phyloP scores from a whole-genome alignment of 1,284 basidiomycete genomes.

The Blastosporella zonata region DNA sequence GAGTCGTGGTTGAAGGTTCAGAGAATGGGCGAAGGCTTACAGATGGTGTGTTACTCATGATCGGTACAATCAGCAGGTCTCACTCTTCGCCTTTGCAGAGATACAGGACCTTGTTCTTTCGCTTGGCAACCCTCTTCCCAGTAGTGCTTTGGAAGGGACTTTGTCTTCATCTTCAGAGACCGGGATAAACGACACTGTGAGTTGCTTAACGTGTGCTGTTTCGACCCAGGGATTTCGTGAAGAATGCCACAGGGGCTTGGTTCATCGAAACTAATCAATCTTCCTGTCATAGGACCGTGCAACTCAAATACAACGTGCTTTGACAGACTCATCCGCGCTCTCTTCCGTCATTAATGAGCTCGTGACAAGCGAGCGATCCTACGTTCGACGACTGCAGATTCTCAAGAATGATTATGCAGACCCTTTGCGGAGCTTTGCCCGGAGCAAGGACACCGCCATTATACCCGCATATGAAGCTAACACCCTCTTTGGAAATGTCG shows the following conservation, averaged over 20 bases:
- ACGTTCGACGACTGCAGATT: constrained; percentile 70
- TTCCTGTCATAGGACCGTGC: constrained; percentile 35
- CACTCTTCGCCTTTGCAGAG: constrained; percentile 41
- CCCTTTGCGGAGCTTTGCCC: constrained; percentile 83
- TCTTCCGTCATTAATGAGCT: constrained; percentile 73
- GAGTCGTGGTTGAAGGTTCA: constrained; percentile 77
- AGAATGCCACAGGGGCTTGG: constrained; percentile 2
- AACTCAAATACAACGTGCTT: constrained; percentile 50
- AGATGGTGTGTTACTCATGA: constrained; percentile 48
- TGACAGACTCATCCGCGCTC: constrained; percentile 62
- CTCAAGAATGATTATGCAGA: constrained; percentile 86
- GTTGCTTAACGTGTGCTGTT: constrained; percentile 21
- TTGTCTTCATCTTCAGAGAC: constrained; percentile 39
- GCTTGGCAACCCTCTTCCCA: constrained; percentile 60
- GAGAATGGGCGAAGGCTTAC: constrained; percentile 64
- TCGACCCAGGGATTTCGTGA: not conserved
- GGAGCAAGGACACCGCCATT: constrained; percentile 81
- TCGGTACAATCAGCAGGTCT: constrained; percentile 4
- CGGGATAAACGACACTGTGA: constrained; percentile 40
- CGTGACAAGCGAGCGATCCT: constrained; percentile 73
- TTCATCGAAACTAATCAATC: constrained; percentile 5
- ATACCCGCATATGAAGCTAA: constrained; percentile 90
- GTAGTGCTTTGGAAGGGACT: constrained; percentile 39
- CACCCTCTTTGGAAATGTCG: constrained; percentile 91
- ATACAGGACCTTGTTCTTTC: constrained; percentile 77